Evolutionary conservation across 2,329 filamentous ascomycete species (phyloP).

Genomic region (Colletotrichum musae): DNA sequence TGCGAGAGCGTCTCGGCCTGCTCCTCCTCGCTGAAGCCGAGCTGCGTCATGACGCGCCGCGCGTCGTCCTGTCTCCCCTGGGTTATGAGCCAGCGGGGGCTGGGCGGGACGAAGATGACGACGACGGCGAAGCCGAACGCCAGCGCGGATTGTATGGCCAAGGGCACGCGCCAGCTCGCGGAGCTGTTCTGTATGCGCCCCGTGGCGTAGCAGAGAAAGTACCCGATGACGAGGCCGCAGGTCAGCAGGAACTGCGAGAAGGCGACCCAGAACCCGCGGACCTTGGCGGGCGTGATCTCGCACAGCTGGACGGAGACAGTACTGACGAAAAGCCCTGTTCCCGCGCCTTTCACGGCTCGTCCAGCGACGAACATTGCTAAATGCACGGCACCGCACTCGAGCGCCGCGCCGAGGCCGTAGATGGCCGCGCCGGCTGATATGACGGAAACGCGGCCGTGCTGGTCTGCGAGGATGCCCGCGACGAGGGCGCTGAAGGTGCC

Average conservation of each 20-base stretch:
- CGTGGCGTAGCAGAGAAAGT: constrained; percentile 74
- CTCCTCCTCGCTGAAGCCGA: constrained; percentile 19
- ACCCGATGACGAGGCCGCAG: constrained; percentile 66
- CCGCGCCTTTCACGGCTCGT: constrained; percentile 68
- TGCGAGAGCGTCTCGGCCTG: constrained; percentile 11
- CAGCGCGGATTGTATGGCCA: constrained; percentile 56
- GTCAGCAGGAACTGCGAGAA: constrained; percentile 68
- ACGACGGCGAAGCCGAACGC: constrained; percentile 50
- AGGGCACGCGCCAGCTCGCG: constrained; percentile 69
- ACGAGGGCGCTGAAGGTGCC: constrained; percentile 72
- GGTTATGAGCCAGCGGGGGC: constrained; percentile 70
- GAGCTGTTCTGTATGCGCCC: constrained; percentile 58
- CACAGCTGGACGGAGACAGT: constrained; percentile 68
- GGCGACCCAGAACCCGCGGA: constrained; percentile 66
- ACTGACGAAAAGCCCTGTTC: constrained; percentile 69
- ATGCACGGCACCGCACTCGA: constrained; percentile 53
- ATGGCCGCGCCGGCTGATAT: constrained; percentile 66
- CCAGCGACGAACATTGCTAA: constrained; percentile 69
- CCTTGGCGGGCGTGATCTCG: constrained; percentile 68
- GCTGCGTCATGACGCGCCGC: constrained; percentile 4
- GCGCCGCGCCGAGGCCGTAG: constrained; percentile 65
- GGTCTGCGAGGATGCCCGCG: constrained; percentile 67
- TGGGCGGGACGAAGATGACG: constrained; percentile 59
- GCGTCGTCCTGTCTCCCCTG: constrained; percentile 61
- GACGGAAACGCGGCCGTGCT: constrained; percentile 65